Evolutionary conservation across 495 filamentous ascomycete genomes (phyloP), one percentile per base, ranked within the genome.

Genomic region (Aspergillus steynii): DNA sequence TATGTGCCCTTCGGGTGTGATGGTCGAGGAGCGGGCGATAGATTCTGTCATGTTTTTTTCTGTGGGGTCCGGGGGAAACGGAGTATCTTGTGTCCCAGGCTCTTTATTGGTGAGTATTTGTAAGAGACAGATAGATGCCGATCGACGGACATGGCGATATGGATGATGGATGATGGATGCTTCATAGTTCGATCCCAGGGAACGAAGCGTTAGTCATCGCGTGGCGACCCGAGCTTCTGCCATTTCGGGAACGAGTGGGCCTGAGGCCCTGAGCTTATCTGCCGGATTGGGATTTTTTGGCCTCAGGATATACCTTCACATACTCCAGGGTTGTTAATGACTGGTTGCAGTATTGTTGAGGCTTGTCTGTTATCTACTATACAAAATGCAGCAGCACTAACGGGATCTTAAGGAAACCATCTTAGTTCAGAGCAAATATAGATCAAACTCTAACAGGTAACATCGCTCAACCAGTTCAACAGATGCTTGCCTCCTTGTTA

Each of bases 191-290:
- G 5, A 9, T 7, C 6, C 31, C 31, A 34, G 6, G 31, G 31
- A 34, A 34, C 6, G 31, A 34, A 1, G 5, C 31, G 6, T 34
- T 34, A 34, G 31, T 34, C 31, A 34, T 34, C 31, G 31, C 20
- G 20, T 20, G 31, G 6, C 31, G 31, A 34, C 9, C 31, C 31
- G 31, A 53, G 42, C 29, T 10, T 51, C 14, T 60, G 27, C 58
- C 49, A 55, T 55, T 60, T 55, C 58, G 32, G 58, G 51, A 32
- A 48, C 26, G 34, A 25, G 58, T 60, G 58, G 58, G 42, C 26
- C 58, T 27, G 37, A 60, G 58, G 58, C 28, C 26, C 58, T 27
- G 37, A 60, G 58, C 51, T 61, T 60, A 60, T 55, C 50, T 55
- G 28, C 45, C 53, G 32, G 6, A 0, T 20, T 20, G 20, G 20